phyloP scores from a whole-genome alignment of 2,329 filamentous ascomycete species.

The Pseudopithomyces chartarum region DNA sequence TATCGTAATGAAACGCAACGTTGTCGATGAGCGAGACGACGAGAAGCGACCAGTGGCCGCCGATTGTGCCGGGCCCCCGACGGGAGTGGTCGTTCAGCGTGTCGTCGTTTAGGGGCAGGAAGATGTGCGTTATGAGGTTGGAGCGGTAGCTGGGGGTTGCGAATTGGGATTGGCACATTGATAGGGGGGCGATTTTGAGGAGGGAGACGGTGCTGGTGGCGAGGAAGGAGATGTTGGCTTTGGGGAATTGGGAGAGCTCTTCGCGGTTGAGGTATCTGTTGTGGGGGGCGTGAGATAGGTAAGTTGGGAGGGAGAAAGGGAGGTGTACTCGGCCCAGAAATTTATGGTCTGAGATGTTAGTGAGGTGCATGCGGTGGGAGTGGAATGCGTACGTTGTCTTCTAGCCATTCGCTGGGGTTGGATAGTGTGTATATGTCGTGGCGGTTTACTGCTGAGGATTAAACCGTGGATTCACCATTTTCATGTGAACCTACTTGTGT shows the following conservation, averaged over 20 bases:
- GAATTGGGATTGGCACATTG: slow-evolving; percentile 53
- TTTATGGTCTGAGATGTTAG: slow-evolving; percentile 73
- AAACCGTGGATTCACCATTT: slow-evolving; percentile 8
- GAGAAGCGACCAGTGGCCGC: slow-evolving; percentile 92
- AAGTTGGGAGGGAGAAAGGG: not conserved
- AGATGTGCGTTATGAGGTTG: slow-evolving; percentile 86
- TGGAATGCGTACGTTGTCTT: slow-evolving; percentile 74
- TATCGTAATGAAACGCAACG: slow-evolving; percentile 96
- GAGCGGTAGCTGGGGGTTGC: slow-evolving; percentile 70
- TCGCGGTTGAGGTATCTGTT: slow-evolving; percentile 83
- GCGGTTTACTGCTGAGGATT: slow-evolving; percentile 69
- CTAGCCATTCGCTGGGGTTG: slow-evolving; percentile 86
- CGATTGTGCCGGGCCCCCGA: slow-evolving; percentile 77
- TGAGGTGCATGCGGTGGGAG: not conserved
- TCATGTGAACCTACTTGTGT: slow-evolving; percentile 60
- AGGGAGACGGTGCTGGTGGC: slow-evolving; percentile 93
- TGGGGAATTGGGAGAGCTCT: slow-evolving; percentile 77
- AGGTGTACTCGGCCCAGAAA: slow-evolving; percentile 89
- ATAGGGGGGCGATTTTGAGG: slow-evolving; percentile 68
- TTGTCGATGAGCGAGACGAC: slow-evolving; percentile 87
- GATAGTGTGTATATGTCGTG: slow-evolving; percentile 83
- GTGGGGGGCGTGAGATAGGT: slow-evolving; percentile 3
- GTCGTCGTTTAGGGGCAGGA: slow-evolving; percentile 94
- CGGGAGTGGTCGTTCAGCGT: not conserved
- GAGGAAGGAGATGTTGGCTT: slow-evolving; percentile 86